These are phyloP conservation scores for Paecilomyces fulvus DNA, from an alignment of 2,329 filamentous ascomycete genomes.

Conservation along the genomic window DNA sequence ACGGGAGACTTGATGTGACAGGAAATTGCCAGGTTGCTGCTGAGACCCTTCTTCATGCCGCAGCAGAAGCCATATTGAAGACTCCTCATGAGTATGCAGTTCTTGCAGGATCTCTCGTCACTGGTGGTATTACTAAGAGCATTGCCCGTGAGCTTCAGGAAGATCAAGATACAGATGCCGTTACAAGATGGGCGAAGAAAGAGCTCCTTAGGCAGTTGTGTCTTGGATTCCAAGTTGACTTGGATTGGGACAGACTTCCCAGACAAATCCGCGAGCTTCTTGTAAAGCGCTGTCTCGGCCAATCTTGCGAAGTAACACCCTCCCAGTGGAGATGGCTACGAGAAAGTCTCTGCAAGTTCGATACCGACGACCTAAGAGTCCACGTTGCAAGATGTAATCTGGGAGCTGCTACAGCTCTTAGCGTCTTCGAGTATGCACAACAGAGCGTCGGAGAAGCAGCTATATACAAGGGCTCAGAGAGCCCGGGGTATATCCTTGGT, in stretches of 20 bases:
- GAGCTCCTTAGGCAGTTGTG: constrained; percentile 42
- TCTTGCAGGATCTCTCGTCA: constrained; percentile 25
- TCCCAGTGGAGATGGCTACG: constrained; percentile 38
- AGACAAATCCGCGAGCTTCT: constrained; percentile 39
- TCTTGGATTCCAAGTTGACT: constrained; percentile 42
- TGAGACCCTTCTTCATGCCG: constrained; percentile 29
- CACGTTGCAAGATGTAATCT: constrained; percentile 43
- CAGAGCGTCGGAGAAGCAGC: constrained; percentile 18
- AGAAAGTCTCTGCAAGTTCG: constrained; percentile 28
- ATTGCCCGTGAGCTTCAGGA: constrained; percentile 25
- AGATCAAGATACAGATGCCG: constrained; percentile 28
- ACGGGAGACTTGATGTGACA: constrained; percentile 24
- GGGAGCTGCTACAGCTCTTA: constrained; percentile 31
- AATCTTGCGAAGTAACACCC: constrained; percentile 32
- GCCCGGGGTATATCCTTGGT: constrained; percentile 20
- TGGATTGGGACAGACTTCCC: constrained; percentile 44
- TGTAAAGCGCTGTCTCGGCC: constrained; percentile 39
- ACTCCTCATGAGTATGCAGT: constrained; percentile 30
- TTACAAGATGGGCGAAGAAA: constrained; percentile 34
- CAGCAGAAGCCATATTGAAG: constrained; percentile 25
- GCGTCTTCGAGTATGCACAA: constrained; percentile 23
- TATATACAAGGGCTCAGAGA: constrained; percentile 16
- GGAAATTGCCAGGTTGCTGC: constrained; percentile 31
- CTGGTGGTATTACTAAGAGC: constrained; percentile 24
- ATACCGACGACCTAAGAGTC: constrained; percentile 29